phyloP scores from a whole-genome alignment of 2,329 filamentous ascomycete species.

The Fusarium sp. region DNA sequence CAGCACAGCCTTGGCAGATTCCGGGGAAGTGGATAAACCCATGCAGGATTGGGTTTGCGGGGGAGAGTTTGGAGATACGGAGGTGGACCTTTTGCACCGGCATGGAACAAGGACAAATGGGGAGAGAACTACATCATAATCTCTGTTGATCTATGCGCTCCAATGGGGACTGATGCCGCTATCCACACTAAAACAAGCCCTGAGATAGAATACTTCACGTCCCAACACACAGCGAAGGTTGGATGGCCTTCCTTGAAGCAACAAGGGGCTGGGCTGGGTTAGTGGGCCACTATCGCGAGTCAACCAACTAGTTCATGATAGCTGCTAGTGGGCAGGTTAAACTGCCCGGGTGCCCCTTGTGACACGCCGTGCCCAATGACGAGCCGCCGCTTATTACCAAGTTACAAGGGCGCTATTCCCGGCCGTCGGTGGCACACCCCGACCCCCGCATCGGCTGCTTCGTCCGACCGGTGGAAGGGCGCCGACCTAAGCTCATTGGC shows the following conservation, averaged over 20 bases:
- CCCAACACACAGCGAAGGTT: not conserved
- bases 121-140: slow-evolving; percentile 6
- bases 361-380: not conserved
- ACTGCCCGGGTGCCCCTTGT: not conserved
- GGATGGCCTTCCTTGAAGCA: not conserved
- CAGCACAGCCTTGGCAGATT: slow-evolving; percentile 7
- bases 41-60: slow-evolving; percentile 9
- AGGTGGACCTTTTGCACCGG: not conserved
- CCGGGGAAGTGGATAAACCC: slow-evolving; percentile 18
- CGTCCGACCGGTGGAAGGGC: not conserved
- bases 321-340: not conserved
- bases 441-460: slow-evolving; percentile 12
- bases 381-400: not conserved
- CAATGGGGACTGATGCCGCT: slow-evolving; percentile 5
- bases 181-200: not conserved
- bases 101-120: not conserved
- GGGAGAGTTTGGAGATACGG: slow-evolving; percentile 9
- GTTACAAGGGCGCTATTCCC: slow-evolving; percentile 5
- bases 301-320: slow-evolving; percentile 9
- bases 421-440: not conserved
- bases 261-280: not conserved
- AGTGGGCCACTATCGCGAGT: slow-evolving; percentile 1
- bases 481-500: slow-evolving; percentile 7
- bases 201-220: not conserved
- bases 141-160: not conserved